Percentiles rank a stretch among this genome's conserved stretches.
These are phyloP conservation scores for Solanum pennellii DNA, from an alignment of 257 asterid genomes.

Conservation along the genomic window DNA sequence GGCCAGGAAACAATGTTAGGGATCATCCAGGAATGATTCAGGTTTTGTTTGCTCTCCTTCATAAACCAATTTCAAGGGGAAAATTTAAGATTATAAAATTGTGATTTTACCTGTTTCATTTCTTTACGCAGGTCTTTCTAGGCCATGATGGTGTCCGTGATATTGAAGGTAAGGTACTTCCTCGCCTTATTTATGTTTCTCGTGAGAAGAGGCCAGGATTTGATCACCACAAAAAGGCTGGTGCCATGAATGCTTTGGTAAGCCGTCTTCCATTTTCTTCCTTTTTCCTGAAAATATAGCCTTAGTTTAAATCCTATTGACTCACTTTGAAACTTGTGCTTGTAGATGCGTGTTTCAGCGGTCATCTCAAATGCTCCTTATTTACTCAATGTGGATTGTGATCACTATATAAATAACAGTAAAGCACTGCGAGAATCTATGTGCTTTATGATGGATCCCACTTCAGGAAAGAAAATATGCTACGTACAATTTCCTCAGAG, in stretches of 20 bases:
- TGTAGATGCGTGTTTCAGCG: slow-evolving; percentile 58
- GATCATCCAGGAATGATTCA: slow-evolving; percentile 97
- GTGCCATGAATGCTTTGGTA: slow-evolving; percentile 95
- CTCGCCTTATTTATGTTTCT: slow-evolving; percentile 79
- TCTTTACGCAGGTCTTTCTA: slow-evolving; percentile 44
- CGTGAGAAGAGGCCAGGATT: slow-evolving; percentile 96
- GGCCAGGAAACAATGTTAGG: slow-evolving; percentile 87
- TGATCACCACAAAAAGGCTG: slow-evolving; percentile 85
- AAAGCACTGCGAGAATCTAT: slow-evolving; percentile 61
- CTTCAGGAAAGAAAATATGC: slow-evolving; percentile 59
- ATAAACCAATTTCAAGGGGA: background rate
- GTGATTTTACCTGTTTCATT: background rate
- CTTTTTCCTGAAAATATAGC: background rate
- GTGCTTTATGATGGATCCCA: slow-evolving; percentile 78
- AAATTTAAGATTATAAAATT: background rate
- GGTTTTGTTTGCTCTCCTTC: slow-evolving; percentile 26
- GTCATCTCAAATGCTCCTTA: slow-evolving; percentile 64
- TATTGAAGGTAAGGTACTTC: slow-evolving; percentile 75
- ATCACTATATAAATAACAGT: slow-evolving; percentile 59
- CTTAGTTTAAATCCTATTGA: background rate
- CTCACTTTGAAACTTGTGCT: background rate
- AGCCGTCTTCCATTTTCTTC: background rate
- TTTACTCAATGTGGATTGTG: slow-evolving; percentile 61
- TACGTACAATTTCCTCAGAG: slow-evolving; percentile 70
- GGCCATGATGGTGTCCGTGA: slow-evolving; percentile 76